A percentile compares a stretch with the other conserved stretches of the same genome.
phyloP scores from a whole-genome alignment of 345 rosid genomes.

The Salix exigua region DNA sequence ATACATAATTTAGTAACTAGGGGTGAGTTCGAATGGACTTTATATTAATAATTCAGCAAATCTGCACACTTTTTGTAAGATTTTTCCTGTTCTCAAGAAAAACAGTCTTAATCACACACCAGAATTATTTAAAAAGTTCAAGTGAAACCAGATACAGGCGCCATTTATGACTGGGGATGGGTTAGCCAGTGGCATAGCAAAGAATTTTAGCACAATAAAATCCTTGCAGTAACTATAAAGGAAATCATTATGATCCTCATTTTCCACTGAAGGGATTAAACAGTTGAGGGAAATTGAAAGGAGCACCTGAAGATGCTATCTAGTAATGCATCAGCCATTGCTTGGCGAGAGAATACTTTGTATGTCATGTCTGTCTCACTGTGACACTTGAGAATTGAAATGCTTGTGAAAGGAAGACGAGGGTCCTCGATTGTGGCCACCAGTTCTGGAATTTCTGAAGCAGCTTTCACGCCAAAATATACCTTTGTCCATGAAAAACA shows the following conservation, averaged over 20 bases:
- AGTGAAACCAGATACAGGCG: too few species aligned
- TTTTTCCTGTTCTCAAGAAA: too few species aligned
- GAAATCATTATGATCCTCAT: not conserved
- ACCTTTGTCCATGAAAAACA: conserved; percentile 41
- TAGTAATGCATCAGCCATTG: conserved; percentile 59
- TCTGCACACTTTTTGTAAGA: not conserved
- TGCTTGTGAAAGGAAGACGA: conserved; percentile 69
- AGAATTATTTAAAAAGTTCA: too few species aligned
- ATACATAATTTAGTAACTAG: not conserved
- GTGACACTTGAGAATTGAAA: conserved; percentile 64
- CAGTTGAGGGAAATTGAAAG: not conserved
- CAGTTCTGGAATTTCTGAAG: conserved; percentile 63
- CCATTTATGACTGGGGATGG: too few species aligned
- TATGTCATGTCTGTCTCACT: conserved; percentile 51
- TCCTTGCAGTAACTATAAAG: too few species aligned
- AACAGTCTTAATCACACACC: too few species aligned
- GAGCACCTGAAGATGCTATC: conserved; percentile 77
- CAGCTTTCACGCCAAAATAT: conserved; percentile 61
- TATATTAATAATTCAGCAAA: not conserved
- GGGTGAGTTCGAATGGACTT: not conserved
- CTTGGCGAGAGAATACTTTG: conserved; percentile 71
- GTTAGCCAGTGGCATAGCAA: too few species aligned
- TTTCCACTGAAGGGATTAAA: not conserved
- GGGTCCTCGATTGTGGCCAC: conserved; percentile 84
- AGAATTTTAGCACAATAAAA: too few species aligned